Percentiles rank a stretch among this genome's conserved stretches.
phyloP scores from a whole-genome alignment of 192 early-diverging fungal genomes.

The Umbelopsis ramanniana region DNA sequence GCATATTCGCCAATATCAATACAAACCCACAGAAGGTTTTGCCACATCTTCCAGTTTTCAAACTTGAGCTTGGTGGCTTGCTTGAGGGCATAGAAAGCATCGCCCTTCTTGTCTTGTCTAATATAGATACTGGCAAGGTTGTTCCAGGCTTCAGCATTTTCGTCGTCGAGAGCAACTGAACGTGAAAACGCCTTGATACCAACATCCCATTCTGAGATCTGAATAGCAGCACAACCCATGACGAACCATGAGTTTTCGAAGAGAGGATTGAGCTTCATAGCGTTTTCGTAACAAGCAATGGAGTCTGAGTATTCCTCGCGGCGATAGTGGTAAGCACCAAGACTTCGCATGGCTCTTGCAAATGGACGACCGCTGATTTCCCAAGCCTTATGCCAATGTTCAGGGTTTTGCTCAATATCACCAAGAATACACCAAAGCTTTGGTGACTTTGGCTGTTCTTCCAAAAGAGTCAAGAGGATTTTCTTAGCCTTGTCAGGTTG shows the following conservation, averaged over 20 bases:
- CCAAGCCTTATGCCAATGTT: conserved; percentile 89
- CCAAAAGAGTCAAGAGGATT: conserved; percentile 66
- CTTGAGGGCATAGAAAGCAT: conserved; percentile 81
- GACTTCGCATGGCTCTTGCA: conserved; percentile 93
- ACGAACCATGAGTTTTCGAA: conserved; percentile 98
- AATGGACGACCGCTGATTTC: conserved; percentile 77
- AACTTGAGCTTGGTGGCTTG: conserved; percentile 80
- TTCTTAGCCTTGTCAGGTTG: conserved; percentile 87
- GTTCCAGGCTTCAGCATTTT: conserved; percentile 97
- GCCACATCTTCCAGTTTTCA: conserved; percentile 93
- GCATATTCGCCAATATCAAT: conserved; percentile 79
- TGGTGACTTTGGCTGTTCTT: conserved; percentile 68
- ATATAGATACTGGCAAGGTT: conserved; percentile 91
- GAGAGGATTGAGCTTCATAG: conserved; percentile 89
- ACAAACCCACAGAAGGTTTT: conserved; percentile 84
- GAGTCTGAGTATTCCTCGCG: conserved; percentile 61
- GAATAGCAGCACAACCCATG: conserved; percentile 92
- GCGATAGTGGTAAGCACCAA: conserved; percentile 84
- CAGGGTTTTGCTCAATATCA: conserved; percentile 78
- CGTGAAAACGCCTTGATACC: conserved; percentile 79
- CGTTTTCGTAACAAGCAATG: conserved; percentile 80
- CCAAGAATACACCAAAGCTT: conserved; percentile 92
- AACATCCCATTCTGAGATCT: conserved; percentile 72
- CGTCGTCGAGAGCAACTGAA: conserved; percentile 69
- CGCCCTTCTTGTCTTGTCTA: conserved; percentile 66